Evolutionary conservation across 805 yeast species (phyloP), one percentile per base, ranked within the genome.

Genomic region (Ascoidea tarda): DNA sequence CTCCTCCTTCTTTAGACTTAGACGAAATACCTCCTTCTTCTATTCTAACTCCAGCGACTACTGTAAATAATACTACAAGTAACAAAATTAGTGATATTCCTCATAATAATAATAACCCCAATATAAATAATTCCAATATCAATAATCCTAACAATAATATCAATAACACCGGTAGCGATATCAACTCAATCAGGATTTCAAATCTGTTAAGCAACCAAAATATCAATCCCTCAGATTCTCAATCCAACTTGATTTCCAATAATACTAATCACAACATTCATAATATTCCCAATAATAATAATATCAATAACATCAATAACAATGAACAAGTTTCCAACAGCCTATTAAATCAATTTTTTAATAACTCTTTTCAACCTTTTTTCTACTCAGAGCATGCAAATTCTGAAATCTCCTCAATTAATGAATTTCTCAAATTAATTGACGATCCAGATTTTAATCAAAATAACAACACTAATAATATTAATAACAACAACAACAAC

Each of bases 351-450:
- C 14, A 38, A 14, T 38, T 38, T 14, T 38, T 38, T 38, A 38
- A 38, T 4, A 38, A 38, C 44, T 38, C 44, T 38, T 38, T 38
- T 38, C 86, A 81, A 57, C 93, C 95, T 0, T 78, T 84, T 54
- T 89, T 89, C 68, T 84, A 80, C 57, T 85, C 96, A 0, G 96
- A 89, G 60, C 95, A 89, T 63, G 95, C 93, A 0, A 96, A 96
- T 1, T 82, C 93, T 21, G 97, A 90, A 67, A 89, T 90, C 62
- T 81, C 88, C 56, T 88, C 96, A 0, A 71, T 90, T 58, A 88
- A 88, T 54, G 96, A 90, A 63, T 90, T 90, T 60, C 69, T 90
- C 51, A 81, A 90, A 1, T 87, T 90, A 87, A 78, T 90, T 49
- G 96, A 90, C 60, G 96, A 89, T 62, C 86, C 90, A 0, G 86